Base-by-base conservation (phyloP, 352 stramenopile genomes). In the Globisporangium heterothallicum region DNA sequence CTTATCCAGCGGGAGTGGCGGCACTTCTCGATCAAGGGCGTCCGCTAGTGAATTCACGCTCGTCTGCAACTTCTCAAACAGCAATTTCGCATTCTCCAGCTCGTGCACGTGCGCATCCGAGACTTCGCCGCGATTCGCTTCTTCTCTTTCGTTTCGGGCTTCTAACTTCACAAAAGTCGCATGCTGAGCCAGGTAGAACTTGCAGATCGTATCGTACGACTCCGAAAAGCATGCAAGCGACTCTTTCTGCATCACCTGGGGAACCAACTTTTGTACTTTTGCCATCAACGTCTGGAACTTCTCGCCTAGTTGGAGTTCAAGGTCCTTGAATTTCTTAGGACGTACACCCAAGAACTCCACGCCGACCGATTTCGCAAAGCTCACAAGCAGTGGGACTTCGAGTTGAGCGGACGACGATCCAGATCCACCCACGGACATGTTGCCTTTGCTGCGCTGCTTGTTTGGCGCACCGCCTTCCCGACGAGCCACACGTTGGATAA, bases 311-410 rank as follows among this genome's bases (percentile, higher is more conserved):
- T 60, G 32, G 13, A 60, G 63, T 52, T 76, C 56, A 34, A 86
- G 49, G 25, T 88, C 68, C 53, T 87, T 85, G 56, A 75, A 75
- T 58, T 84, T 86, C 43, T 78, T 78, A 13, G 78, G 70, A 6
- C 76, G 65, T 8, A 88, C 68, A 13, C 84, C 81, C 12, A 94
- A 64, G 59, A 94, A 93, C 46, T 98, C 95, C 48, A 91, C 73
- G 12, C 92, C 92, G 2, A 88, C 90, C 1, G 83, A 73, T 63
- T 98, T 98, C 45, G 89, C 90, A 74, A 98, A 98, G 47, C 84
- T 95, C 55, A 98, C 88, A 13, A 98, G 77, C 41, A 98, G 68
- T 59, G 90, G 88, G 13, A 97, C 89, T 79, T 98, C 94, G 8
- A 92, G 59, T 59, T 89, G 83, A 2, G 72, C 66, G 8, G 70